Conservation (phyloP, 306 rosid genomes). For the Cicer judaicum region DNA sequence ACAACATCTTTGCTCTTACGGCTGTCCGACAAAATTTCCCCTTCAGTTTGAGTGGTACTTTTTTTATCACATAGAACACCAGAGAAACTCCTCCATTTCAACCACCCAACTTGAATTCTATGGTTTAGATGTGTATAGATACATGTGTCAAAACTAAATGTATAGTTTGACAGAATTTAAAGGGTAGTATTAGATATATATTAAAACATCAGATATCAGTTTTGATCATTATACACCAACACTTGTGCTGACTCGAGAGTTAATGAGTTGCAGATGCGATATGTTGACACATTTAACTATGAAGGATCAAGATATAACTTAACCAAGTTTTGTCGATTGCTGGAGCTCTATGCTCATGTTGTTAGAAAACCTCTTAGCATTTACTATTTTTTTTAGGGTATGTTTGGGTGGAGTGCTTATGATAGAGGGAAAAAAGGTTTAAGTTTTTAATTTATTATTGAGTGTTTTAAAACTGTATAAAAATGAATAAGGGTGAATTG, state of each 20-base stretch:
- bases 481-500: constrained; percentile 6
- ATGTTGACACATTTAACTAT: neutral
- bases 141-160: neutral
- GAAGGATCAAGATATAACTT: constrained; percentile 27
- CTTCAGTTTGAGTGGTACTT: no score
- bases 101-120: no score
- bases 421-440: neutral
- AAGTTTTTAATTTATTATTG: neutral
- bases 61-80: no score
- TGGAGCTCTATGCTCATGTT: constrained; percentile 18
- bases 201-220: neutral
- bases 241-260: neutral
- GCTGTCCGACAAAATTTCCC: no score
- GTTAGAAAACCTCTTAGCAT: constrained; percentile 11
- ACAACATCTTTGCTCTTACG: no score
- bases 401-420: neutral
- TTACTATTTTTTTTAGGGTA: neutral
- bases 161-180: neutral
- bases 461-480: neutral
- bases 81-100: no score
- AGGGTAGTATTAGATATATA: neutral
- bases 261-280: no score
- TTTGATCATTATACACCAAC: neutral
- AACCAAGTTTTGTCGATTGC: neutral
- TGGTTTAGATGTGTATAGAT: neutral